Conservation (phyloP, 495 filamentous ascomycete species). For the Penicillium simplicissimum region DNA sequence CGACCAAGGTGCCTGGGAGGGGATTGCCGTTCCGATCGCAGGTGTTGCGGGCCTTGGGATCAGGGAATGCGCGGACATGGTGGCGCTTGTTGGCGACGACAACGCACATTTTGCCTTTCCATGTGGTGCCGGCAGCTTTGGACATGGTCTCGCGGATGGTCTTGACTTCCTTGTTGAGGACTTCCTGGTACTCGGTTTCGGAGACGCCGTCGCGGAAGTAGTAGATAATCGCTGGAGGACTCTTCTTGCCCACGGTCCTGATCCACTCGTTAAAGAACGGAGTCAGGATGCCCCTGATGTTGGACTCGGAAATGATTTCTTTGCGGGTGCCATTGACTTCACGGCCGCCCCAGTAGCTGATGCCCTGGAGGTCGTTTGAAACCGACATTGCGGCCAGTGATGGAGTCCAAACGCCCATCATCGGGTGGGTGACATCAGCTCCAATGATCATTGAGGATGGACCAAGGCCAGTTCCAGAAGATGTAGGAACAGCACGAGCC, state of each 20-base stretch:
- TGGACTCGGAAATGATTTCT: slow-evolving; percentile 69
- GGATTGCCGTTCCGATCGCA: slow-evolving; percentile 75
- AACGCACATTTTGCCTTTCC: slow-evolving; percentile 69
- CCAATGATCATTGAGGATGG: slow-evolving; percentile 75
- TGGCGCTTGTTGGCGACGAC: slow-evolving; percentile 89
- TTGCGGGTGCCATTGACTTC: slow-evolving; percentile 75
- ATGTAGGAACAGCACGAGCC: slow-evolving; percentile 40
- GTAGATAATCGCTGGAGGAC: slow-evolving; percentile 66
- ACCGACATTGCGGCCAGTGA: slow-evolving; percentile 89
- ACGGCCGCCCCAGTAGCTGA: slow-evolving; percentile 72
- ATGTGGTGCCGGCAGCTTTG: slow-evolving; percentile 4
- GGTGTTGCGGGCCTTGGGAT: slow-evolving; percentile 40
- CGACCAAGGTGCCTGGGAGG: slow-evolving; percentile 79
- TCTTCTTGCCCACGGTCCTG: slow-evolving; percentile 47
- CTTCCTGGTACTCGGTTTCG: slow-evolving; percentile 75
- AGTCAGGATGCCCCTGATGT: slow-evolving; percentile 62
- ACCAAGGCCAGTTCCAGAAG: slow-evolving; percentile 36
- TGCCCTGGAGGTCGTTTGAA: slow-evolving; percentile 67
- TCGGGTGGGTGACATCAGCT: slow-evolving; percentile 83
- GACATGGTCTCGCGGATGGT: slow-evolving; percentile 54
- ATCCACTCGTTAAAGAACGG: slow-evolving; percentile 66
- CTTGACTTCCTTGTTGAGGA: slow-evolving; percentile 72
- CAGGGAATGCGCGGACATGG: slow-evolving; percentile 88
- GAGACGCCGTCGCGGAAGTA: slow-evolving; percentile 96
- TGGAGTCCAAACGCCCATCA: slow-evolving; percentile 59